Evolutionary conservation across 1,139 yeast species (phyloP).

Genomic region (Yamadazyma pseudoaaseri): DNA sequence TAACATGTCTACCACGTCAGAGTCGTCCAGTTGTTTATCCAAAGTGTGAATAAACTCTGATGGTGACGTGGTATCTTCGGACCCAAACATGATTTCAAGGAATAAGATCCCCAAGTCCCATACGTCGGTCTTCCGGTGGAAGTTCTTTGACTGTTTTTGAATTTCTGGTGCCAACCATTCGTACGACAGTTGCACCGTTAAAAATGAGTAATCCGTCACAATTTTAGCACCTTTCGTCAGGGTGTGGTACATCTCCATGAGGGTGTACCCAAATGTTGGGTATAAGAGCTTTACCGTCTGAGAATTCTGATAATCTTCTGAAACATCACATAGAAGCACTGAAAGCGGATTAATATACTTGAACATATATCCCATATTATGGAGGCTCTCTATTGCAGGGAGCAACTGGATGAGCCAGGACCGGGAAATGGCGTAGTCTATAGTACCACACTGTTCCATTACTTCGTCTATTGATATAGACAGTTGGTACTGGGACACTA

Average conservation of each 20-base stretch:
- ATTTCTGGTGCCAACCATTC: conserved; percentile 83
- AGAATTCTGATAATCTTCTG: conserved; percentile 13
- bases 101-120: conserved; percentile 89
- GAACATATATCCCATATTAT: conserved; percentile 78
- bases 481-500: conserved; percentile 57
- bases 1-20: conserved; percentile 61
- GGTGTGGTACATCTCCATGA: conserved; percentile 56
- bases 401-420: conserved; percentile 85
- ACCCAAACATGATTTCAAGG: conserved; percentile 67
- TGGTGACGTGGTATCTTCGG: conserved; percentile 56
- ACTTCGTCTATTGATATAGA: conserved; percentile 64
- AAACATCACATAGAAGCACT: conserved; percentile 32
- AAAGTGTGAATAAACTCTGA: conserved; percentile 51
- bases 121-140: conserved; percentile 81
- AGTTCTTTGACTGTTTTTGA: conserved; percentile 33
- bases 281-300: conserved; percentile 60
- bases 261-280: conserved; percentile 67
- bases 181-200: conserved; percentile 22
- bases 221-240: conserved; percentile 33
- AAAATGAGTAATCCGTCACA: conserved; percentile 11
- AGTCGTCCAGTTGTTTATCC: conserved; percentile 32
- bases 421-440: conserved; percentile 74
- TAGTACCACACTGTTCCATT: conserved; percentile 64
- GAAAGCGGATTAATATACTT: conserved; percentile 64
- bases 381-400: conserved; percentile 81